Evolutionary conservation across 805 yeast genomes (phyloP), one percentile per base, ranked within the genome.

Genomic region (Dipodascus geniculatus): DNA sequence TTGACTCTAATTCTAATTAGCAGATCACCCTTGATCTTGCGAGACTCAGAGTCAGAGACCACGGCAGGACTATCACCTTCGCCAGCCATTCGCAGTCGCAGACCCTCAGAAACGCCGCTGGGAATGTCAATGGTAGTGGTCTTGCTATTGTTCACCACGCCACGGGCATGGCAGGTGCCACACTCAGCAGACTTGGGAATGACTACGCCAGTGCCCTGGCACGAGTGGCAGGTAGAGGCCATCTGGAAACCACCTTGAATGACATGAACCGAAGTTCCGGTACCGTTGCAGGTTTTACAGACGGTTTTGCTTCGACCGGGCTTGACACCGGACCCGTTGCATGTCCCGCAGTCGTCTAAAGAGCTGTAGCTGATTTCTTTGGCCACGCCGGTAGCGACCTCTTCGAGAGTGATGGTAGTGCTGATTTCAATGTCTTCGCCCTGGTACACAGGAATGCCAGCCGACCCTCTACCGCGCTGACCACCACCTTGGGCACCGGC

Each of bases 161-260:
- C 99, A 56, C 85, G 83, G 51, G 98, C 97, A 59, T 83, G 90
- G 71, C 99, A 93, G 1, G 82, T 67, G 1, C 65, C 63, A 75
- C 99, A 93, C 53, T 81, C 80, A 64, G 88, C 89, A 14, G 73
- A 70, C 19, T 77, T 74, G 49, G 82, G 78, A 51, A 89, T 80
- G 2, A 74, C 76, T 1, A 88, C 93, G 53, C 99, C 99, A 3
- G 86, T 73, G 44, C 99, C 99, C 48, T 77, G 81, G 74, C 99
- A 93, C 2, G 82, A 72, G 51, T 75, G 75, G 76, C 99, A 93
- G 11, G 96, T 88, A 0, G 96, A 82, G 2, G 96, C 83, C 96
- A 93, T 89, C 63, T 90, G 96, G 78, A 91, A 93, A 0, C 98
- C 98, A 2, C 95, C 96, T 60, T 83, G 83, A 65, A 86, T 77